Conservation (phyloP, 192 early-diverging fungal species). For the Podila verticillata region DNA sequence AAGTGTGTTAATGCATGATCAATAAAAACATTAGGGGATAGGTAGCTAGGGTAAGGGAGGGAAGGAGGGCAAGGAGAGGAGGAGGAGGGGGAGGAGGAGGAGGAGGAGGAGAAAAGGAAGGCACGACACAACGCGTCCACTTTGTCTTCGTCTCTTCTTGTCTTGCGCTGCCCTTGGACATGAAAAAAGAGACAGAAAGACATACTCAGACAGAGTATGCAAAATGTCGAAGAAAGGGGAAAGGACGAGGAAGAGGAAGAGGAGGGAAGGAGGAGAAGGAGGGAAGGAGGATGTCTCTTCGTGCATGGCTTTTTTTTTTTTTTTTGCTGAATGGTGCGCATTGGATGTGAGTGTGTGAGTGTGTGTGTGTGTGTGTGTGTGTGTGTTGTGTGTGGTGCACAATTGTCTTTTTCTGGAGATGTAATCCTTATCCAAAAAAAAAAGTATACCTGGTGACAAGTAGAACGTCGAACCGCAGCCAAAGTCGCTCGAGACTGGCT, state of each 20-base stretch:
- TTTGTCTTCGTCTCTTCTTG: too few species aligned
- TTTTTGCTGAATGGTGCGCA: too few species aligned
- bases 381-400: neutral
- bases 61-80: neutral
- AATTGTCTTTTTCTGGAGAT: neutral
- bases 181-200: neutral
- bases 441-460: slow-evolving; percentile 61
- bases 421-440: neutral
- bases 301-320: neutral
- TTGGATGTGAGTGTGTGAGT: too few species aligned
- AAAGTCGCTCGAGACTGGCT: slow-evolving; percentile 74
- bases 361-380: neutral
- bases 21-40: neutral
- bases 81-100: neutral
- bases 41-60: neutral
- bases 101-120: neutral
- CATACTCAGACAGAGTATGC: neutral
- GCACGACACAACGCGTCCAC: too few species aligned
- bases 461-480: slow-evolving; percentile 70
- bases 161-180: too few species aligned
- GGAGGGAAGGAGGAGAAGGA: neutral
- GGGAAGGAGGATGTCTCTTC: neutral
- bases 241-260: neutral
- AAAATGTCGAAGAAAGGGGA: neutral
- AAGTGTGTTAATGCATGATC: too few species aligned